phyloP scores from a whole-genome alignment of 2,329 filamentous ascomycete genomes.

The Penicillium sclerotiorum region DNA sequence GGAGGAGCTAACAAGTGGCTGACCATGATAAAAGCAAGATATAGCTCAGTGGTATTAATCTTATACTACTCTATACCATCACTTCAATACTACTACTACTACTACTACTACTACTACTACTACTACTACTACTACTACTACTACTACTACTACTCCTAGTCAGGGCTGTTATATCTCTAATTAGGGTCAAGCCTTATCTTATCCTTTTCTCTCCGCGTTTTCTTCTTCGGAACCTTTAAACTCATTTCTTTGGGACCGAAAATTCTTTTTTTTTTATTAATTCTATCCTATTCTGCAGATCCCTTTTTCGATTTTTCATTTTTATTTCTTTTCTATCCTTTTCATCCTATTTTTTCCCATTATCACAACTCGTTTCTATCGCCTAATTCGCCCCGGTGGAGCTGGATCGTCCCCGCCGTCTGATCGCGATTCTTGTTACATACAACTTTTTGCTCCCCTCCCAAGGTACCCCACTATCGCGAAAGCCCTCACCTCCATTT shows the following conservation, averaged over 20 bases:
- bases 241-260: too few relatives aligned
- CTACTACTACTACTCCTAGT: too few relatives aligned
- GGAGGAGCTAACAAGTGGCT: too few relatives aligned
- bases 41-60: too few relatives aligned
- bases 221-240: too few relatives aligned
- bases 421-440: constrained; percentile 29
- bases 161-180: too few relatives aligned
- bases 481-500: constrained; percentile 24
- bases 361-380: constrained; percentile 21
- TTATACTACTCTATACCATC: too few relatives aligned
- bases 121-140: too few relatives aligned
- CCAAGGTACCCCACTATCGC: constrained; percentile 29
- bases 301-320: neutral
- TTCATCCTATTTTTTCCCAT: neutral
- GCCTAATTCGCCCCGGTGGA: constrained; percentile 23
- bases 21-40: too few relatives aligned
- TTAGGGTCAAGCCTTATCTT: neutral
- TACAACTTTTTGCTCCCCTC: constrained; percentile 26
- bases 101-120: too few relatives aligned
- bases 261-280: neutral
- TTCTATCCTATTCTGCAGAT: neutral
- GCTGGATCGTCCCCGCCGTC: constrained; percentile 14
- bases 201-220: neutral
- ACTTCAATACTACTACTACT: too few relatives aligned
- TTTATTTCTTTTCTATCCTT: neutral